phyloP scores from a whole-genome alignment of 768 basidiomycete genomes.

The Leccinum rimulosum region DNA sequence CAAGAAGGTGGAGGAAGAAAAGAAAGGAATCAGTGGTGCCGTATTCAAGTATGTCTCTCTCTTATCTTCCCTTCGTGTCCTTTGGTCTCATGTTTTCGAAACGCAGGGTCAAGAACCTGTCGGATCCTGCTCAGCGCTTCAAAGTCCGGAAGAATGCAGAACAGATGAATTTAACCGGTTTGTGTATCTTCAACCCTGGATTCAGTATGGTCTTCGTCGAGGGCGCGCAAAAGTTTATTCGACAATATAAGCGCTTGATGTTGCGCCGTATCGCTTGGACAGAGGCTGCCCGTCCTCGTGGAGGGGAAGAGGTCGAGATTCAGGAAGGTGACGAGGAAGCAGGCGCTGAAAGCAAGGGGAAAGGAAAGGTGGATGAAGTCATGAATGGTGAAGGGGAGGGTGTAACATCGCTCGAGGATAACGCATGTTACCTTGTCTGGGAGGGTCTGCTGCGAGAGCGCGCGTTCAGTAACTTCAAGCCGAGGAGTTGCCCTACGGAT shows the following conservation, averaged over 20 bases:
- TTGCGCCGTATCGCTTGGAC: slow-evolving; percentile 90
- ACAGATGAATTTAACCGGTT: slow-evolving; percentile 81
- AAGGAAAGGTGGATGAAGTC: slow-evolving; percentile 35
- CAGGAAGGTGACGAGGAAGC: slow-evolving; percentile 49
- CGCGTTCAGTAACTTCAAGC: slow-evolving; percentile 75
- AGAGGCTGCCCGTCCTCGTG: slow-evolving; percentile 78
- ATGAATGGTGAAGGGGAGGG: slow-evolving; percentile 14
- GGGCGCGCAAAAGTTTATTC: slow-evolving; percentile 81
- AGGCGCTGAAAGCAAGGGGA: slow-evolving; percentile 27
- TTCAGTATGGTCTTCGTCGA: slow-evolving; percentile 95
- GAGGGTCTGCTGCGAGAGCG: slow-evolving; percentile 86
- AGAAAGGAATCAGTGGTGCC: slow-evolving; percentile 76
- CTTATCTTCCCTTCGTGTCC: neutral
- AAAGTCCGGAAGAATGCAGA: slow-evolving; percentile 97
- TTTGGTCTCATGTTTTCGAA: neutral
- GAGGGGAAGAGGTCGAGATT: slow-evolving; percentile 67
- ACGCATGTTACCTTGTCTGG: slow-evolving; percentile 91
- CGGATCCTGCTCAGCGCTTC: slow-evolving; percentile 92
- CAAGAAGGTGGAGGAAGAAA: slow-evolving; percentile 86
- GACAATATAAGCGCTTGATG: slow-evolving; percentile 87
- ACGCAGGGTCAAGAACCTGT: slow-evolving; percentile 75
- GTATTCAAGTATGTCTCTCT: slow-evolving; percentile 79
- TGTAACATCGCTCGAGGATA: slow-evolving; percentile 66
- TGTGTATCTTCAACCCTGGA: slow-evolving; percentile 86
- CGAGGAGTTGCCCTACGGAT: slow-evolving; percentile 82